These are phyloP conservation scores for Phialophora verrucosa DNA, from an alignment of 2,329 filamentous ascomycete species.

Conservation along the genomic window DNA sequence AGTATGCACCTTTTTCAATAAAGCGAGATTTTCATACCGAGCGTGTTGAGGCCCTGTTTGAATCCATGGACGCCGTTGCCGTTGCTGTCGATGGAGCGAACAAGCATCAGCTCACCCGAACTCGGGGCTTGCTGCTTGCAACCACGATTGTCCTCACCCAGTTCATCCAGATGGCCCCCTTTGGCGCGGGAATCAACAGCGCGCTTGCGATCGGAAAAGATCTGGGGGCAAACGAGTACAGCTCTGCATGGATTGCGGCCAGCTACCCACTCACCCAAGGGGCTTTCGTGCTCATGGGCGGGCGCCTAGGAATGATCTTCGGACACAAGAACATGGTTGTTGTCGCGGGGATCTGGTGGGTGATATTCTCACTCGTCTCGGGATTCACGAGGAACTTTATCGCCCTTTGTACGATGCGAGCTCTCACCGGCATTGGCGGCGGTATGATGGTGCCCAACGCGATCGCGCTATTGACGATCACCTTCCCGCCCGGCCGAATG, in stretches of 20 bases:
- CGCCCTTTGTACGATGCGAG: slow-evolving; percentile 53
- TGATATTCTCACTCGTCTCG: slow-evolving; percentile 58
- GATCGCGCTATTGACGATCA: slow-evolving; percentile 57
- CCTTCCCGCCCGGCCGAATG: slow-evolving; percentile 54
- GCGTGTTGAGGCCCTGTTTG: background rate
- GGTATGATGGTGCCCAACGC: slow-evolving; percentile 61
- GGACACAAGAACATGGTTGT: slow-evolving; percentile 64
- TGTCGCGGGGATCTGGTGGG: slow-evolving; percentile 61
- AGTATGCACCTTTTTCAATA: background rate
- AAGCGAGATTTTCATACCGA: background rate
- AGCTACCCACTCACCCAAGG: slow-evolving; percentile 60
- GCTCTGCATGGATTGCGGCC: slow-evolving; percentile 46
- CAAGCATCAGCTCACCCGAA: slow-evolving; percentile 2
- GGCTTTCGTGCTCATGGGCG: slow-evolving; percentile 64
- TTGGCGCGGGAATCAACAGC: slow-evolving; percentile 15
- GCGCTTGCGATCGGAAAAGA: slow-evolving; percentile 27
- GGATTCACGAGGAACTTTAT: slow-evolving; percentile 56
- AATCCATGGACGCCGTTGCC: background rate
- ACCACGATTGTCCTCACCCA: slow-evolving; percentile 13
- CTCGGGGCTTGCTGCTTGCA: slow-evolving; percentile 10
- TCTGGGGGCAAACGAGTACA: slow-evolving; percentile 21
- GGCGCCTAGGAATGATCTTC: slow-evolving; percentile 63
- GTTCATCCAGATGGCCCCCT: slow-evolving; percentile 19
- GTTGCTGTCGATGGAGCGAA: background rate
- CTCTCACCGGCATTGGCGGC: slow-evolving; percentile 58